phyloP scores from a whole-genome alignment of 306 rosid species.

The Clitoria ternatea region DNA sequence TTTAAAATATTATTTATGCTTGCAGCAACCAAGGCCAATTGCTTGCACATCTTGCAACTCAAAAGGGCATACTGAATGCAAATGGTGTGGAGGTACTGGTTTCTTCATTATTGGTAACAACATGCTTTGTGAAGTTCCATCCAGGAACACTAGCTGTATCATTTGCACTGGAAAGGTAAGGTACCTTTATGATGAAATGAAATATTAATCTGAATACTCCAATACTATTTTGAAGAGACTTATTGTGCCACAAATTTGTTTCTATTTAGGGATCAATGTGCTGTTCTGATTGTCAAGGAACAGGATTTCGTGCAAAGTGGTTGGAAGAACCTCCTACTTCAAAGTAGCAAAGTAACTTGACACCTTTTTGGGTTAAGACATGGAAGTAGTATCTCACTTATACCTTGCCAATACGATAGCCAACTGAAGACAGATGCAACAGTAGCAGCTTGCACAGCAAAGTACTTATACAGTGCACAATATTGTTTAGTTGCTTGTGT shows the following conservation, averaged over 20 bases:
- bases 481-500: neutral
- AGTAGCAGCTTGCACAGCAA: conserved; percentile 9
- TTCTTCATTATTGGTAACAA: conserved; percentile 86
- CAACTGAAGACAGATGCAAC: neutral
- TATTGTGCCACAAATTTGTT: neutral
- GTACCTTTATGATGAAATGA: conserved; percentile 28
- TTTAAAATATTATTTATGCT: conserved; percentile 7
- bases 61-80: conserved; percentile 70
- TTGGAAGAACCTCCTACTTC: conserved; percentile 69
- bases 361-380: conserved; percentile 1
- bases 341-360: conserved; percentile 33
- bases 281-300: conserved; percentile 45
- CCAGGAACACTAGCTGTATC: conserved; percentile 71
- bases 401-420: neutral
- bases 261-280: conserved; percentile 33
- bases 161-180: conserved; percentile 88
- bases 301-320: conserved; percentile 59
- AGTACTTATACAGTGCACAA: neutral
- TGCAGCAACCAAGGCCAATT: conserved; percentile 89
- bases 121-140: conserved; percentile 93
- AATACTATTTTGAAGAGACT: neutral
- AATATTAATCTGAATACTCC: neutral
- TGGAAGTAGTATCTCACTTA: neutral
- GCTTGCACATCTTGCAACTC: conserved; percentile 77
- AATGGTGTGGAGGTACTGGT: conserved; percentile 89